Evolutionary conservation across 2,329 filamentous ascomycete species (phyloP), one percentile per base, ranked within the genome.

Genomic region (Alternaria alternata): DNA sequence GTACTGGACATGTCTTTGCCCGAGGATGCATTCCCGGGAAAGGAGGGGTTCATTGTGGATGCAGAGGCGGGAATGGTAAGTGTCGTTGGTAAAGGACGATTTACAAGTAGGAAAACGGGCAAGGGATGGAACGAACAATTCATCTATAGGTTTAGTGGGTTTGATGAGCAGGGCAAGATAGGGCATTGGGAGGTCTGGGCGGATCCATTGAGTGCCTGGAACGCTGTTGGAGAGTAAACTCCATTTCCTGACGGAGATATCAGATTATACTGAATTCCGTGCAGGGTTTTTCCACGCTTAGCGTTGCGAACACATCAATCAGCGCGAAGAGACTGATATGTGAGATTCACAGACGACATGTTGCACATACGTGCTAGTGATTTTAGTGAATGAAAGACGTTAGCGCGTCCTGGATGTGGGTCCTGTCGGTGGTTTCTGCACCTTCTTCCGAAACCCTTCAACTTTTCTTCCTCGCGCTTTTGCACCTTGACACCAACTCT

Each of bases 101-200:
- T 81, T 59, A 65, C 61, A 34, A 79, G 75, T 42, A 65, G 70
- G 52, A 78, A 75, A 66, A 81, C 80, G 14, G 79, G 79, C 6
- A 80, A 73, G 62, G 65, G 62, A 6, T 81, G 79, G 79, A 69
- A 79, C 16, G 79, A 81, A 63, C 62, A 72, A 16, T 81, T 81
- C 42, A 76, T 81, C 12, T 79, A 81, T 65, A 63, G 75, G 48
- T 72, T 81, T 44, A 78, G 79, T 64, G 77, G 58, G 7, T 81
- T 80, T 60, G 77, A 81, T 66, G 66, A 67, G 7, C 61, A 76
- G 18, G 78, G 77, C 0, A 78, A 63, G 67, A 77, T 81, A 61
- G 79, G 78, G 28, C 72, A 77, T 64, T 81, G 79, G 78, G 79
- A 82, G 66, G 79, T 81, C 51, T 82, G 80, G 79, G 79, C 78